Evolutionary conservation across 2,329 filamentous ascomycete species (phyloP).

Genomic region (Cladosporium austrohemisphaericum): DNA sequence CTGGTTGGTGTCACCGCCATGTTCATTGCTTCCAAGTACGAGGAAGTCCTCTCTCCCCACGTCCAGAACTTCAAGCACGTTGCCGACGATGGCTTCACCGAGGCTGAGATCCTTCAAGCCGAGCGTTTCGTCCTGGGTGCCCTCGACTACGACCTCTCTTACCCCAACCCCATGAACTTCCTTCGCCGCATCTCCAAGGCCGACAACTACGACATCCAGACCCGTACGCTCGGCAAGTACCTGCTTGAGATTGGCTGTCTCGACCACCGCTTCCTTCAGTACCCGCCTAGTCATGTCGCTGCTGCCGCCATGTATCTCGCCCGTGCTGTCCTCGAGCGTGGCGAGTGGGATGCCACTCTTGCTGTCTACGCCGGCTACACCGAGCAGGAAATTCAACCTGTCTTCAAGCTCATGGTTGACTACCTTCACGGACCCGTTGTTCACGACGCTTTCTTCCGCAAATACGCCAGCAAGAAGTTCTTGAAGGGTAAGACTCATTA

Average conservation of each 20-base stretch:
- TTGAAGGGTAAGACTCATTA: conserved; percentile 72
- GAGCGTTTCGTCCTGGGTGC: conserved; percentile 90
- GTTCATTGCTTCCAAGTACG: conserved; percentile 99
- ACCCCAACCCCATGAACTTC: conserved; percentile 99
- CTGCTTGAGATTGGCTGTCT: conserved; percentile 94
- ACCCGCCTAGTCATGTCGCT: conserved; percentile 83
- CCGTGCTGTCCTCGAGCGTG: conserved; percentile 82
- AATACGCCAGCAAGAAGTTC: conserved; percentile 99
- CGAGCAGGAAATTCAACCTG: conserved; percentile 87
- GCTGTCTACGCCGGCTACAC: conserved; percentile 89
- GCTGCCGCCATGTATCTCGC: conserved; percentile 94
- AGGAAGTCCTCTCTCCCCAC: conserved; percentile 94
- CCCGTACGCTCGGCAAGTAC: conserved; percentile 94
- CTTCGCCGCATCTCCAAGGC: conserved; percentile 97
- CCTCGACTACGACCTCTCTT: conserved; percentile 94
- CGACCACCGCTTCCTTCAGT: conserved; percentile 89
- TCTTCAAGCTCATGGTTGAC: conserved; percentile 92
- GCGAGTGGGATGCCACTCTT: conserved; percentile 86
- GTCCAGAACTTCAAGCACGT: conserved; percentile 97
- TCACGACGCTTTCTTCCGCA: conserved; percentile 99
- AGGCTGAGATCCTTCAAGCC: conserved; percentile 93
- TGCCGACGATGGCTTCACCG: conserved; percentile 92
- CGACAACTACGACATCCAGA: conserved; percentile 98
- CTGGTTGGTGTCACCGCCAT: conserved; percentile 96
- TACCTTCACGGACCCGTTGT: conserved; percentile 86